These are phyloP conservation scores for Sideroxylon spinosum DNA, from an alignment of 179 eudicot species.

Conservation along the genomic window DNA sequence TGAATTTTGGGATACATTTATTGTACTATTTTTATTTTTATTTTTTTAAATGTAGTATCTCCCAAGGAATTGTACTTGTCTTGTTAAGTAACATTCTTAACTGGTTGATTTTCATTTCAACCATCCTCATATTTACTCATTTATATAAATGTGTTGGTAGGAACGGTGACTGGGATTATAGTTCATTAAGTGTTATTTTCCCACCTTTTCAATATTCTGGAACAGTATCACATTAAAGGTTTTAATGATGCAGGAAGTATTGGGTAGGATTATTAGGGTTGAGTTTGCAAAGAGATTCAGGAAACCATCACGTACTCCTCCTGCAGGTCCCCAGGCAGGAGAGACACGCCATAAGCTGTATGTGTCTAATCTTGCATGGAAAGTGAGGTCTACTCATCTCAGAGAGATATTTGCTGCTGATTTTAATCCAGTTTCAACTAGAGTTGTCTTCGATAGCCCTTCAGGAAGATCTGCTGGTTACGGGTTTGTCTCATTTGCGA, in stretches of 20 bases:
- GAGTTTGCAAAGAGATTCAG: constrained; percentile 68
- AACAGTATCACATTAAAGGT: neutral
- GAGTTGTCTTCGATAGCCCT: constrained; percentile 70
- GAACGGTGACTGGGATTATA: neutral
- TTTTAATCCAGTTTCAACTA: constrained; percentile 58
- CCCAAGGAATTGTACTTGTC: neutral
- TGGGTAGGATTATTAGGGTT: constrained; percentile 63
- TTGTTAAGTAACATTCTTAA: neutral
- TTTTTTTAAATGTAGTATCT: neutral
- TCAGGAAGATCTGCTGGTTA: constrained; percentile 83
- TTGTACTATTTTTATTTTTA: neutral
- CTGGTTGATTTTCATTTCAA: neutral
- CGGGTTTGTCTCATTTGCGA: constrained; percentile 77
- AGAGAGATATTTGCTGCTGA: constrained; percentile 61
- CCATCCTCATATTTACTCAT: neutral
- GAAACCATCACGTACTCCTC: constrained; percentile 50
- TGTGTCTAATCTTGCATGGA: constrained; percentile 89
- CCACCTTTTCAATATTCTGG: neutral
- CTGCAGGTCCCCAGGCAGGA: constrained; percentile 29
- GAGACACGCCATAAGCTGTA: constrained; percentile 69
- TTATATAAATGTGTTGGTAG: neutral
- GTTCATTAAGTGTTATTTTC: neutral
- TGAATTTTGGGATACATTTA: neutral
- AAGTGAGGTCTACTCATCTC: constrained; percentile 70
- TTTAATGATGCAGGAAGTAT: constrained; percentile 52